A percentile compares a stretch with the other conserved stretches of the same genome.
phyloP scores from a whole-genome alignment of 164 flowering plant species.

The Santalum album region DNA sequence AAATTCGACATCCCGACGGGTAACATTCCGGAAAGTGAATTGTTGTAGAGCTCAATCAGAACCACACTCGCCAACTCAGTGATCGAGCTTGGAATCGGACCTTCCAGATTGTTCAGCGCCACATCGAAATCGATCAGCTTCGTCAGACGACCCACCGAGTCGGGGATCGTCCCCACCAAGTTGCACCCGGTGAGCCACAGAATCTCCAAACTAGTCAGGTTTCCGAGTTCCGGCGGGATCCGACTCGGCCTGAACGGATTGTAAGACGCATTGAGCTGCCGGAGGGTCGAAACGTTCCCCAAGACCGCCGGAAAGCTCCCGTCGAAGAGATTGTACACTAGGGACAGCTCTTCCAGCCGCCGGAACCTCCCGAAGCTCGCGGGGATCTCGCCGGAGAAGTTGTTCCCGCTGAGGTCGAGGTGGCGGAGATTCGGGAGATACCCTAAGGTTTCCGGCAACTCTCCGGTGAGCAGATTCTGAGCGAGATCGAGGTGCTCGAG shows the following conservation, averaged over 20 bases:
- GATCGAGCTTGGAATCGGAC: slow-evolving; percentile 55
- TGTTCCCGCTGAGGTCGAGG: slow-evolving; percentile 69
- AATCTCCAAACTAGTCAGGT: slow-evolving; percentile 47
- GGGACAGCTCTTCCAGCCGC: slow-evolving; percentile 48
- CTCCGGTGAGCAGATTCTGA: slow-evolving; percentile 44
- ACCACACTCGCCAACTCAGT: slow-evolving; percentile 40
- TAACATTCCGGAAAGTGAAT: slow-evolving; percentile 59
- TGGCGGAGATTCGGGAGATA: slow-evolving; percentile 34
- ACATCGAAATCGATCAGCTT: slow-evolving; percentile 64
- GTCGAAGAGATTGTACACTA: slow-evolving; percentile 56
- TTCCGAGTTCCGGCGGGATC: slow-evolving; percentile 74
- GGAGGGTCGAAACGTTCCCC: slow-evolving; percentile 51
- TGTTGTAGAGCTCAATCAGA: slow-evolving; percentile 76
- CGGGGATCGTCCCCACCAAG: slow-evolving; percentile 65
- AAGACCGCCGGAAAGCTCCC: slow-evolving; percentile 50
- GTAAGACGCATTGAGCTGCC: slow-evolving; percentile 60
- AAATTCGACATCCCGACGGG: slow-evolving; percentile 54
- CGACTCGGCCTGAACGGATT: slow-evolving; percentile 65
- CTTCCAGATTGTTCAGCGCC: slow-evolving; percentile 44
- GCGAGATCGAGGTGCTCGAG: slow-evolving; percentile 46
- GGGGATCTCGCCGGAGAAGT: slow-evolving; percentile 79
- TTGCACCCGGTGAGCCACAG: slow-evolving; percentile 60
- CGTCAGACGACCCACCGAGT: slow-evolving; percentile 46
- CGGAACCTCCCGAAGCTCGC: slow-evolving; percentile 40
- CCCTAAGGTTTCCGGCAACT: slow-evolving; percentile 33